Evolutionary conservation across 805 yeast genomes (phyloP).

Genomic region (Lipomyces mesembrius): DNA sequence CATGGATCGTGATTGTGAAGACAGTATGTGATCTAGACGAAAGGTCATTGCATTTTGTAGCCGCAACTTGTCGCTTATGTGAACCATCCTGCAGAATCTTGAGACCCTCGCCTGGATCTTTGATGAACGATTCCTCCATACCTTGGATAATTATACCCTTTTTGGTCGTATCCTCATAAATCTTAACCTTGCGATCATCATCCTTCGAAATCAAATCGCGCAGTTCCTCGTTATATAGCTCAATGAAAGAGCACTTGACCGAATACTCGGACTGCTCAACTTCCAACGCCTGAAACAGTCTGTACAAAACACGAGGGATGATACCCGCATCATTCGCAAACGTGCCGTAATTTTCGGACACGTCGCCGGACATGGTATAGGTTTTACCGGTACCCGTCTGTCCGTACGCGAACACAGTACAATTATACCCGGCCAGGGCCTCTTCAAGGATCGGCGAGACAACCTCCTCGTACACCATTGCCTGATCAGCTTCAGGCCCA

Average conservation of each 20-base stretch:
- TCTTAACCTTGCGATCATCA: conserved; percentile 56
- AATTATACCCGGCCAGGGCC: conserved; percentile 75
- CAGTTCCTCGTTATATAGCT: conserved; percentile 84
- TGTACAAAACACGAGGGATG: conserved; percentile 62
- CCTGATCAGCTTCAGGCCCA: conserved; percentile 81
- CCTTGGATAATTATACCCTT: conserved; percentile 60
- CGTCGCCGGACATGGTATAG: conserved; percentile 46
- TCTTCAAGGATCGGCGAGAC: conserved; percentile 70
- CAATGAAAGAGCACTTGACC: conserved; percentile 80
- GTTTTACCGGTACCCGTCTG: conserved; percentile 81
- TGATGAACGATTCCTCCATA: conserved; percentile 59
- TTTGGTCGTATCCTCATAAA: conserved; percentile 56
- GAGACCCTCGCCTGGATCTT: conserved; percentile 58
- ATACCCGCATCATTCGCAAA: conserved; percentile 60
- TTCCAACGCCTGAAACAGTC: conserved; percentile 58
- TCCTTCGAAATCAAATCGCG: conserved; percentile 63
- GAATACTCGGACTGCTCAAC: conserved; percentile 56
- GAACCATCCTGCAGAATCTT: conserved; percentile 61
- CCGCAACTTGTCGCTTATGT: conserved; percentile 68
- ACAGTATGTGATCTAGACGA: conserved; percentile 83
- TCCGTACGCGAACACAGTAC: conserved; percentile 78
- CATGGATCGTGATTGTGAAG: conserved; percentile 66
- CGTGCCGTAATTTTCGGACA: conserved; percentile 36
- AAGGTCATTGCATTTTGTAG: conserved; percentile 75
- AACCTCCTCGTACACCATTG: conserved; percentile 64